phyloP scores from a whole-genome alignment of 345 rosid genomes.

The Eutrema japonicum region DNA sequence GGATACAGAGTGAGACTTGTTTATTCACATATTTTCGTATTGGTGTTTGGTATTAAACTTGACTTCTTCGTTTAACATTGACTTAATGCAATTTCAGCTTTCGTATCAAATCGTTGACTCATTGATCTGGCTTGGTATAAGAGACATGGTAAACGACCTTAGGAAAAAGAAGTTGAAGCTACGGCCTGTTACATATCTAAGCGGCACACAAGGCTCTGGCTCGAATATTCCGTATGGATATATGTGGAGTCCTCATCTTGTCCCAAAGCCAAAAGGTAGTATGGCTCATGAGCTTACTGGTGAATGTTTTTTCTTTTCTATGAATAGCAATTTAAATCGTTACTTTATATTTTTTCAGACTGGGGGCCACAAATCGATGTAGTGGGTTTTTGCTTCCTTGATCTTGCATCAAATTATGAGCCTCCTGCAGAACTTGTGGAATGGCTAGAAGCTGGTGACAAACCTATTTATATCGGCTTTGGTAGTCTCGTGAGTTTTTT shows the following conservation, averaged over 20 bases:
- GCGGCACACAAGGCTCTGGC: slow-evolving; percentile 94
- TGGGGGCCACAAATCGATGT: slow-evolving; percentile 98
- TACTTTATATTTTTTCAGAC: slow-evolving; percentile 53
- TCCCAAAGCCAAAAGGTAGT: slow-evolving; percentile 98
- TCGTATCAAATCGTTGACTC: slow-evolving; percentile 98
- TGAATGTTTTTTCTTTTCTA: background rate
- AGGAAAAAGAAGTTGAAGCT: slow-evolving; percentile 90
- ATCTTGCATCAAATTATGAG: slow-evolving; percentile 95
- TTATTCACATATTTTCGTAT: slow-evolving; percentile 15
- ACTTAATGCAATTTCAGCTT: slow-evolving; percentile 53
- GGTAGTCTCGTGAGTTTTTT: slow-evolving; percentile 94
- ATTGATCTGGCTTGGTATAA: slow-evolving; percentile 97
- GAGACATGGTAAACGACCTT: slow-evolving; percentile 94
- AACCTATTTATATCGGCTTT: slow-evolving; percentile 95
- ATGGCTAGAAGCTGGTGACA: slow-evolving; percentile 92
- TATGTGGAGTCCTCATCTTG: slow-evolving; percentile 99
- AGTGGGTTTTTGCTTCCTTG: slow-evolving; percentile 98
- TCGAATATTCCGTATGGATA: slow-evolving; percentile 93
- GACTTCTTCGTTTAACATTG: slow-evolving; percentile 9
- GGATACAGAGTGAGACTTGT: slow-evolving; percentile 84
- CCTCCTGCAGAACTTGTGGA: slow-evolving; percentile 85
- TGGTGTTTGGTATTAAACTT: slow-evolving; percentile 12
- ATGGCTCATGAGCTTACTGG: slow-evolving; percentile 11
- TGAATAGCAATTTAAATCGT: slow-evolving; percentile 3
- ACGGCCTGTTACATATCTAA: slow-evolving; percentile 96